Base-by-base conservation (phyloP, 1,284 basidiomycete genomes). In the Trametes sp. region DNA sequence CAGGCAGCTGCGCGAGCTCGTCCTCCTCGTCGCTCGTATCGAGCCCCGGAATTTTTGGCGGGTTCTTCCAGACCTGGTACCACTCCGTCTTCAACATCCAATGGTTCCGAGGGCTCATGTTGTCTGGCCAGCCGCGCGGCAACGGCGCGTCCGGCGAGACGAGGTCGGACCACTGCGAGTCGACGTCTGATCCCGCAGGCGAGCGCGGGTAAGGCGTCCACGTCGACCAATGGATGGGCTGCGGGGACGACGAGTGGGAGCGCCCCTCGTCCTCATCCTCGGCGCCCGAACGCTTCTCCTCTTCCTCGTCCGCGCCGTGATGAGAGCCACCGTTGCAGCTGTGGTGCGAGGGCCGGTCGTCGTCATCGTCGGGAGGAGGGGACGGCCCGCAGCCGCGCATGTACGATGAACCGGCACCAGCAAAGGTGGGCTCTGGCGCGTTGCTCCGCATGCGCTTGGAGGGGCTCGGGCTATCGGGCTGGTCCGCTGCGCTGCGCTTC, bases 401-500 rank as follows among this genome's bases (percentile, higher is more conserved):
- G 11, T 33, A 6, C 31, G 11, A n/a, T 6, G 38, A 16, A n/a
- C 19, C 14, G 19, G n/a, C 21, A 3, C 29, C 14, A 19, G 28
- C 6, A 4, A n/a, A 33, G 8, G 48, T 19, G 8, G 38, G 49
- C 31, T 24, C 36, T 21, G 44, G 50, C 16, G 35, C 54, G 50
- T 24, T 50, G 45, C 45, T 50, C 38, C 48, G 28, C 48, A 6
- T 8, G 21, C 57, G 57, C 49, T 58, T 58, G 11, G 36, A 14
- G 19, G 48, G 9, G 21, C 29, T 33, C 14, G 48, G 50, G 10
- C n/a, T 31, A 11, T 31, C 46, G 31, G 7, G 21, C 13, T 54
- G 57, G 21, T n/a, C 29, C 8, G n/a, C 35, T 29, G 42, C 45
- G 14, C 61, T 50, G 8, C 56, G 56, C 61, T 59, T 58, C 1